These are phyloP conservation scores for Caryopteris hybrid DNA, from an alignment of 305 asterid species.

Conservation along the genomic window DNA sequence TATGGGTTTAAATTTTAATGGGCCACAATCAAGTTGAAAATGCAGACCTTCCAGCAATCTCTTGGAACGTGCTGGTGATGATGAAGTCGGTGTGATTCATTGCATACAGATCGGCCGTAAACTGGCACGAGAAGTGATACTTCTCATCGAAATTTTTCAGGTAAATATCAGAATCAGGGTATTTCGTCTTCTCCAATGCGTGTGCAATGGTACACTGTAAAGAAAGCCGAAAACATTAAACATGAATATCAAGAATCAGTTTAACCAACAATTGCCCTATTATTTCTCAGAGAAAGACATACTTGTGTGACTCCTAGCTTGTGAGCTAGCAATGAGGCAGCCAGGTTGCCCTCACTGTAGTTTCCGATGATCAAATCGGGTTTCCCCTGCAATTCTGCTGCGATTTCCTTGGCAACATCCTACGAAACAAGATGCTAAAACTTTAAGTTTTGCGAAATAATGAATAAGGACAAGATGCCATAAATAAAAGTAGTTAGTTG, in stretches of 20 bases:
- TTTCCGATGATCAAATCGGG: constrained; percentile 83
- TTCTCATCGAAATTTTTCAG: constrained; percentile 62
- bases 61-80: constrained; percentile 84
- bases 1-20: too few relatives aligned
- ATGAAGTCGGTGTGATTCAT: constrained; percentile 86
- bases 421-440: constrained; percentile 6
- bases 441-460: not conserved
- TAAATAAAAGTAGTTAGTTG: not conserved
- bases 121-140: constrained; percentile 81
- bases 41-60: constrained; percentile 92
- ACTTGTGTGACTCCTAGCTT: constrained; percentile 79
- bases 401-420: constrained; percentile 71
- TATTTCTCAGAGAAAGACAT: not conserved
- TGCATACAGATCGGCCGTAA: constrained; percentile 72
- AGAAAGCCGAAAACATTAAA: not conserved
- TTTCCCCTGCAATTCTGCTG: constrained; percentile 54
- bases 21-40: too few relatives aligned
- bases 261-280: not conserved
- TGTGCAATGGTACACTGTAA: constrained; percentile 72
- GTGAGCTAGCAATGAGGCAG: constrained; percentile 69
- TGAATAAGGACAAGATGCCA: not conserved
- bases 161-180: constrained; percentile 70
- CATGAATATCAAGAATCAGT: not conserved
- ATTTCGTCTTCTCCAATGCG: constrained; percentile 82
- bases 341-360: constrained; percentile 82